Evolutionary conservation across 2,329 filamentous ascomycete species (phyloP), one percentile per base, ranked within the genome.

Genomic region (Fusarium citri): DNA sequence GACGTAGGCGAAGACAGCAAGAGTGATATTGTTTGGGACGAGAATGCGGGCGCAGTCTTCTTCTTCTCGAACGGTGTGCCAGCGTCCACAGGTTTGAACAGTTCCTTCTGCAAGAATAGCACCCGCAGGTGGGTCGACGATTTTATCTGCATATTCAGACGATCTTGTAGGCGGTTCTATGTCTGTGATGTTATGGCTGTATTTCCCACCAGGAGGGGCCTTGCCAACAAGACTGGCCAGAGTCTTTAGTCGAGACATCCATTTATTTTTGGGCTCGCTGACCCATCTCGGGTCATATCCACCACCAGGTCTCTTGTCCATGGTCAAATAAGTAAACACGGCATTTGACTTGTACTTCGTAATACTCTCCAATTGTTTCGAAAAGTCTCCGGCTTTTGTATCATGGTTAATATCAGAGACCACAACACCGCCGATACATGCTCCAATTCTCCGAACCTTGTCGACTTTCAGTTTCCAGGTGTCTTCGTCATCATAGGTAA

Each of bases 321-420:
- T 0, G 1, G 34, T 37, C 34, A 37, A 12, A 2, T 37, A 37
- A 7, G 34, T 37, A 0, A 37, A n/a, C 18, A 37, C 34, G 1
- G 34, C 6, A 7, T 45, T 53, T 0, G 58, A 53, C 41, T 58
- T 57, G 20, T 51, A 57, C 0, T 53, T 43, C 0, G 37, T 62
- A 4, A 59, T 43, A 1, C 2, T 3, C n/a, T 66, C 37, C 4
- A 70, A 28, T 12, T 42, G n/a, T 55, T 55, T 57, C 1, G 58
- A 61, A 12, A 63, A 68, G 6, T 42, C 53, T 3, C 55, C 65
- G 4, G 63, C 34, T 0, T 30, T 28, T 2, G 43, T 66, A 42
- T 67, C 68, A 2, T 71, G 59, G 34, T 37, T 61, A 3, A 71
- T 55, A 1, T 66, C 58, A 53, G 46, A 69, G 1, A 71, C 62